Evolutionary conservation across 2,329 filamentous ascomycete species (phyloP).

Genomic region (Aspergillus nomiae): DNA sequence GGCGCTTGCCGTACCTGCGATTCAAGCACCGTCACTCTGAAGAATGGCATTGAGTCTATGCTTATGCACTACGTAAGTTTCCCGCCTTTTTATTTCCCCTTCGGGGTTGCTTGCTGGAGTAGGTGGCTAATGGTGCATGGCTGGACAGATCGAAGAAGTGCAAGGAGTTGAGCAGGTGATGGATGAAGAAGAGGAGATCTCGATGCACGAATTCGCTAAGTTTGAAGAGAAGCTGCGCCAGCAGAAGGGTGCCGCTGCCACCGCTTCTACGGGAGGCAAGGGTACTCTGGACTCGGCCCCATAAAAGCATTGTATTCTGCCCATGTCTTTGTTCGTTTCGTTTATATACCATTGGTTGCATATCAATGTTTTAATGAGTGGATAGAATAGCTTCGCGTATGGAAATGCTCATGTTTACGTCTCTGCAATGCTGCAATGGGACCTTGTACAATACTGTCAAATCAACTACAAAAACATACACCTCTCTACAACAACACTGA

Average conservation of each 20-base stretch:
- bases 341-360: slow-evolving; percentile 9
- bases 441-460: slow-evolving; percentile 3
- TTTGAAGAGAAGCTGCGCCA: slow-evolving; percentile 82
- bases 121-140: slow-evolving; percentile 21
- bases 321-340: neutral
- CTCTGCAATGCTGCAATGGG: neutral
- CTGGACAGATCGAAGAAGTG: slow-evolving; percentile 83
- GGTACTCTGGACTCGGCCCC: slow-evolving; percentile 56
- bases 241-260: slow-evolving; percentile 56
- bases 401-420: neutral
- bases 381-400: slow-evolving; percentile 5
- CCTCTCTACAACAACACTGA: neutral
- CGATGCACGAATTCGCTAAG: slow-evolving; percentile 83
- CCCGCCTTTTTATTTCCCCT: neutral
- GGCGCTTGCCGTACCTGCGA: slow-evolving; percentile 96
- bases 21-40: slow-evolving; percentile 92
- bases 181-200: slow-evolving; percentile 88
- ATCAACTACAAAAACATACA: neutral
- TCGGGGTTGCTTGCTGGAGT: neutral
- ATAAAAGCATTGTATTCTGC: slow-evolving; percentile 14
- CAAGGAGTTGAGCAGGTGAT: slow-evolving; percentile 88
- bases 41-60: slow-evolving; percentile 98
- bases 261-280: slow-evolving; percentile 52
- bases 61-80: slow-evolving; percentile 86
- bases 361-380: slow-evolving; percentile 5